phyloP scores from a whole-genome alignment of 768 basidiomycete species.

The Tephrocybe sp. region DNA sequence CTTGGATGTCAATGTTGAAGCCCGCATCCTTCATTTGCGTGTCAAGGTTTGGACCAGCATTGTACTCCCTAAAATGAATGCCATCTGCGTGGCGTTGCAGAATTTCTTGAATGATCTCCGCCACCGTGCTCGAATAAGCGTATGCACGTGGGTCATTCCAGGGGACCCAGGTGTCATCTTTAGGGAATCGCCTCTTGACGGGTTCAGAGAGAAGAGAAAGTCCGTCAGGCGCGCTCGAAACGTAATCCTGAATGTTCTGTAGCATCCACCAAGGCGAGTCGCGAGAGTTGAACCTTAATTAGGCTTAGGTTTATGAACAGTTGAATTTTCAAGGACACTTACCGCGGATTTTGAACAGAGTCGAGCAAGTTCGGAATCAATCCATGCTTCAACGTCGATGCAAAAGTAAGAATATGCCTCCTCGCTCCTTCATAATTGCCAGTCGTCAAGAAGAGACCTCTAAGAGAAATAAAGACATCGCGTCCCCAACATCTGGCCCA shows the following conservation, averaged over 20 bases:
- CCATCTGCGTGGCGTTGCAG: slow-evolving; percentile 91
- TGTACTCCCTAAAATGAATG: slow-evolving; percentile 93
- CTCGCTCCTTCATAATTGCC: slow-evolving; percentile 85
- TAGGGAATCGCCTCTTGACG: slow-evolving; percentile 92
- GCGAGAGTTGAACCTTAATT: slow-evolving; percentile 85
- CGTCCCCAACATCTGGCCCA: slow-evolving; percentile 99
- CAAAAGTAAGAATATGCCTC: slow-evolving; percentile 90
- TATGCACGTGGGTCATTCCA: slow-evolving; percentile 90
- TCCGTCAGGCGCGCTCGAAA: slow-evolving; percentile 79
- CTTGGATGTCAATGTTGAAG: slow-evolving; percentile 88
- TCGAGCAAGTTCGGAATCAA: slow-evolving; percentile 95
- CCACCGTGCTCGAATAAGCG: slow-evolving; percentile 74
- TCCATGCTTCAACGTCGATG: slow-evolving; percentile 91
- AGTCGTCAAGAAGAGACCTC: slow-evolving; percentile 91
- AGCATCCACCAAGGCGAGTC: slow-evolving; percentile 99
- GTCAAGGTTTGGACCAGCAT: slow-evolving; percentile 96
- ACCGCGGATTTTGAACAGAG: slow-evolving; percentile 83
- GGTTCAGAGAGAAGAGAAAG: slow-evolving; percentile 72
- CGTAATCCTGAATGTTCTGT: slow-evolving; percentile 97
- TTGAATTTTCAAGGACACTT: not conserved
- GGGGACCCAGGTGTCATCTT: slow-evolving; percentile 89
- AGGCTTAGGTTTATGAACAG: not conserved
- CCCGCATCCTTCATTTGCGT: slow-evolving; percentile 93
- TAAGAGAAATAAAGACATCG: slow-evolving; percentile 89
- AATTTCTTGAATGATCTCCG: slow-evolving; percentile 97